Evolutionary conservation across 495 filamentous ascomycete species (phyloP).

Genomic region (Xylaria grammica): DNA sequence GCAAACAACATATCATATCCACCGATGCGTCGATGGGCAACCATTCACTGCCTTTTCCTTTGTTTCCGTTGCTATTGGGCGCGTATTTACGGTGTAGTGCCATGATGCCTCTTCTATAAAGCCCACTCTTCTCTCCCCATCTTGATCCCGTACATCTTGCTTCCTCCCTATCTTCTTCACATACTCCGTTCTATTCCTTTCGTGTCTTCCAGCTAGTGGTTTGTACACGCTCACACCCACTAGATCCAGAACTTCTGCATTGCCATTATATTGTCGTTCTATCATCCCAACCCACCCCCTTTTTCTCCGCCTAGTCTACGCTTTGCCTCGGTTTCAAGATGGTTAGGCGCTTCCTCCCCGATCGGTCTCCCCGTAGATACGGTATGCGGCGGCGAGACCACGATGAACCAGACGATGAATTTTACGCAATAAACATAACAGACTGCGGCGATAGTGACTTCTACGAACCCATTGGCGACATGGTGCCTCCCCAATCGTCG

Average conservation of each 20-base stretch:
- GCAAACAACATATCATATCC: neutral
- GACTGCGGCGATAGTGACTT: no score
- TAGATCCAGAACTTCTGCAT: neutral
- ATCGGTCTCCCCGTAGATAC: no score
- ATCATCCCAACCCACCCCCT: no score
- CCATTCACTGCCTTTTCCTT: neutral
- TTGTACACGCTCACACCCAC: neutral
- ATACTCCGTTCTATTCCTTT: neutral
- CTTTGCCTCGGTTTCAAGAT: neutral
- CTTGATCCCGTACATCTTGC: neutral
- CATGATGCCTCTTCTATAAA: constrained; percentile 5
- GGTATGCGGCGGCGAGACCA: no score
- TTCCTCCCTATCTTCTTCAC: neutral
- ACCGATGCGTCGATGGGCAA: neutral
- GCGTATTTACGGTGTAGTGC: neutral
- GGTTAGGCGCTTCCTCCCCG: no score
- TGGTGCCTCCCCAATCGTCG: no score
- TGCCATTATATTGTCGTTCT: neutral
- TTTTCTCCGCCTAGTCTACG: neutral
- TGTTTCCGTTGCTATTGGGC: neutral
- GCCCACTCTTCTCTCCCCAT: neutral
- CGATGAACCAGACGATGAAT: no score
- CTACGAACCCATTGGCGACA: no score
- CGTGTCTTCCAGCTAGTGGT: no score
- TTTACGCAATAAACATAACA: no score